These are phyloP conservation scores for Colletotrichum tamarilloi DNA, from an alignment of 2,329 filamentous ascomycete genomes.

Conservation along the genomic window DNA sequence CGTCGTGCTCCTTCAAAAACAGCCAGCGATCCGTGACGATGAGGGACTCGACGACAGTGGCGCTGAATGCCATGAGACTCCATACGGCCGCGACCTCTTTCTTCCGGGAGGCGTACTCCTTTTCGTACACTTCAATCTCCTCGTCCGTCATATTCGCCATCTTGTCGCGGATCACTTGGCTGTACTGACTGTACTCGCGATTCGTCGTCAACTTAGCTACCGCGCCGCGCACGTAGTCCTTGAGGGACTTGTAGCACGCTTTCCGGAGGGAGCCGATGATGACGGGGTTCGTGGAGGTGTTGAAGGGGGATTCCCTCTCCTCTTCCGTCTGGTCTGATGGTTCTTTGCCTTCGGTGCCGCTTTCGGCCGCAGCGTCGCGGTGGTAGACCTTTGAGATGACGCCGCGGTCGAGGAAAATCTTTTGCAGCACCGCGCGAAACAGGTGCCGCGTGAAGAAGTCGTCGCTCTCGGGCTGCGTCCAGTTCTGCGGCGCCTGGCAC, in stretches of 20 bases:
- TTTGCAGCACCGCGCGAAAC: slow-evolving; percentile 89
- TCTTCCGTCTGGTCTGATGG: slow-evolving; percentile 38
- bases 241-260: slow-evolving; percentile 79
- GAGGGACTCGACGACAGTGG: slow-evolving; percentile 86
- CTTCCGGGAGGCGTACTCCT: slow-evolving; percentile 71
- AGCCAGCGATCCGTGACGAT: slow-evolving; percentile 93
- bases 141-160: slow-evolving; percentile 78
- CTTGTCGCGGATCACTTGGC: slow-evolving; percentile 70
- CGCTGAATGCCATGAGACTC: slow-evolving; percentile 97
- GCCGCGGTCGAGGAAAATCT: slow-evolving; percentile 88
- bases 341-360: slow-evolving; percentile 29
- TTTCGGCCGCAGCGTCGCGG: slow-evolving; percentile 45
- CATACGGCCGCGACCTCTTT: slow-evolving; percentile 89
- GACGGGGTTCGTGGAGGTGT: slow-evolving; percentile 77
- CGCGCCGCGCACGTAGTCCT: slow-evolving; percentile 83
- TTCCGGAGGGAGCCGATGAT: slow-evolving; percentile 90
- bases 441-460: slow-evolving; percentile 93
- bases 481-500: slow-evolving; percentile 94
- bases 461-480: slow-evolving; percentile 84
- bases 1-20: slow-evolving; percentile 82
- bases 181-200: slow-evolving; percentile 67
- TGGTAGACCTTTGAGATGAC: slow-evolving; percentile 74
- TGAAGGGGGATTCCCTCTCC: slow-evolving; percentile 53
- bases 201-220: slow-evolving; percentile 76
- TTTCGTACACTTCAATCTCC: slow-evolving; percentile 79